Evolutionary conservation across 768 basidiomycete species (phyloP).

Genomic region (Tulasnella sp.): DNA sequence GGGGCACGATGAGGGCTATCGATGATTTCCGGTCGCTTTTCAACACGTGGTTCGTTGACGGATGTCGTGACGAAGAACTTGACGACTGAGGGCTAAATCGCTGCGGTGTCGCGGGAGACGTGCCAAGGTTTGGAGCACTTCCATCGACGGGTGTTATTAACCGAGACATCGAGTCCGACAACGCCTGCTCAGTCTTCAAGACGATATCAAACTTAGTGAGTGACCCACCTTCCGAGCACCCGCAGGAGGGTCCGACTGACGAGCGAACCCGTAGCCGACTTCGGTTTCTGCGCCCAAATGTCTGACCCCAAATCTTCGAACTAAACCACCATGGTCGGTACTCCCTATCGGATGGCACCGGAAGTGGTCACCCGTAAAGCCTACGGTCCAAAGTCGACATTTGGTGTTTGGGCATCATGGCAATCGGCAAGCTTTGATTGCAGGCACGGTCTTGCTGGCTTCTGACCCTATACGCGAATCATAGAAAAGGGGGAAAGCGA

Average conservation of each 20-base stretch:
- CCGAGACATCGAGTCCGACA: slow-evolving; percentile 98
- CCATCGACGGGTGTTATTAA: slow-evolving; percentile 97
- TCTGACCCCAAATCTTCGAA: slow-evolving; percentile 65
- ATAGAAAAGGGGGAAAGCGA: slow-evolving; percentile 98
- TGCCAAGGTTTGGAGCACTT: slow-evolving; percentile 91
- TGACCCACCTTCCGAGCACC: slow-evolving; percentile 33
- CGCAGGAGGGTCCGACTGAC: not conserved
- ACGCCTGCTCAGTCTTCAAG: slow-evolving; percentile 88
- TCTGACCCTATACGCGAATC: slow-evolving; percentile 13
- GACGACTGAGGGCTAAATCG: slow-evolving; percentile 46
- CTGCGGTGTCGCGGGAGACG: slow-evolving; percentile 36
- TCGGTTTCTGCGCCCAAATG: slow-evolving; percentile 98
- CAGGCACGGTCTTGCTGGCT: not conserved
- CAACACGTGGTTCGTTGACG: slow-evolving; percentile 63
- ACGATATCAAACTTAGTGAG: slow-evolving; percentile 97
- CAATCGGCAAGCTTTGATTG: too few relatives aligned
- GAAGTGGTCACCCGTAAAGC: slow-evolving; percentile 97
- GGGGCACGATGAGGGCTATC: slow-evolving; percentile 52
- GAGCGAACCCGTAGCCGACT: slow-evolving; percentile 61
- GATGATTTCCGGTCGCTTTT: too few relatives aligned
- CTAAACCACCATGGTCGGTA: slow-evolving; percentile 97
- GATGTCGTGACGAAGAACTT: slow-evolving; percentile 92
- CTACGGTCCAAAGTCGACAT: slow-evolving; percentile 97
- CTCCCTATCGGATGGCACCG: slow-evolving; percentile 99
- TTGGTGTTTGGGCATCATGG: slow-evolving; percentile 95